Percentiles rank a stretch among this genome's conserved stretches.
phyloP scores from a whole-genome alignment of 108 stramenopile species.

The Thalassiosira profunda region DNA sequence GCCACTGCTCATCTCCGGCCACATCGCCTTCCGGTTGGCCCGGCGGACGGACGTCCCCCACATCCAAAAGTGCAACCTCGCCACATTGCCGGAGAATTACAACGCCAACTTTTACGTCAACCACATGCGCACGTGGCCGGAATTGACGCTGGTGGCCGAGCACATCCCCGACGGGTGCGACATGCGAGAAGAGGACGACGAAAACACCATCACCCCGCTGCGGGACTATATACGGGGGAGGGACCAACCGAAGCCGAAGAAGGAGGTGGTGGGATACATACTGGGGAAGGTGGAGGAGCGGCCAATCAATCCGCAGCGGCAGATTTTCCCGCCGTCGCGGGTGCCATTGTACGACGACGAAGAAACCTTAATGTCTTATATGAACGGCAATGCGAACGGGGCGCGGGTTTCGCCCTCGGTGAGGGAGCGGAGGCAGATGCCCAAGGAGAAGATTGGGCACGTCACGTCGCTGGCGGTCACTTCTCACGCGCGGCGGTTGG shows the following conservation, averaged over 20 bases:
- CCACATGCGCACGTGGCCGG: conserved; percentile 87
- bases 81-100: conserved; percentile 93
- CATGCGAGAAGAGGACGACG: not conserved
- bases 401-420: conserved; percentile 2
- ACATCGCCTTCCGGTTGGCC: conserved; percentile 80
- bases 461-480: conserved; percentile 88
- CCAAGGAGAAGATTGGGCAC: conserved; percentile 69
- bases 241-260: conserved; percentile 23
- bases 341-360: conserved; percentile 4
- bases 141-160: conserved; percentile 85
- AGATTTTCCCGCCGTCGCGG: conserved; percentile 26
- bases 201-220: conserved; percentile 16
- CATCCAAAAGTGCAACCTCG: conserved; percentile 86
- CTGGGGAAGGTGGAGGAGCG: conserved; percentile 86
- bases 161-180: conserved; percentile 40
- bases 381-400: conserved; percentile 5
- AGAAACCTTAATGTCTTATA: conserved; percentile 13
- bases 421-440: not conserved
- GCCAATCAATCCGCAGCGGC: conserved; percentile 19
- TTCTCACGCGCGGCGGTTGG: conserved; percentile 72
- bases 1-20: no score
- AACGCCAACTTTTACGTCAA: conserved; percentile 78
- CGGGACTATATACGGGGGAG: not conserved
- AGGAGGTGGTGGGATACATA: conserved; percentile 87
- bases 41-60: conserved; percentile 68